Base-by-base conservation (phyloP, 192 early-diverging fungal genomes). In the Entomortierella chlamydospora region DNA sequence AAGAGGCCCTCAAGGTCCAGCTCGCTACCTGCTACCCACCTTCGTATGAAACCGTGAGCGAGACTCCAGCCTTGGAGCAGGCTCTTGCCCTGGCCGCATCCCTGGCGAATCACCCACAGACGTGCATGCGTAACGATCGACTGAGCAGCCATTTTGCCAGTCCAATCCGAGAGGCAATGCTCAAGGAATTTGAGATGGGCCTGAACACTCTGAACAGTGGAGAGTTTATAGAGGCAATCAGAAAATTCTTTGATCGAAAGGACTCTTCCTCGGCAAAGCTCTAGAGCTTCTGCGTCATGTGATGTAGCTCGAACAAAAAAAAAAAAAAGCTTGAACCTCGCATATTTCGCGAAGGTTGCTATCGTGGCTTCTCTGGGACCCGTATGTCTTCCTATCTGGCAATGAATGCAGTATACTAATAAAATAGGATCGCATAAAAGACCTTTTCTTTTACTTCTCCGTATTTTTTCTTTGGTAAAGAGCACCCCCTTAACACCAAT, bases 81-180 rank as follows among this genome's bases (percentile, higher is more conserved):
- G 82, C 85, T 0, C 47, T 83, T 15, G 58, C 69, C 1, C 39
- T 85, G 15, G 84, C 80, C 2, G 22, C 37, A 18, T 9, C 68
- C 8, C 33, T 86, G 23, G 68, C 73, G 18, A 60, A 74, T 2
- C 85, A 86, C 34, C 85, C 85, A 13, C 85, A 86, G 42, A 41
- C 31, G 20, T 86, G 84, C 42, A 83, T 86, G 82, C 66, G 84
- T 4, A 79, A 78, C 29, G 84, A 86, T 56, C 62, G 84, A 17
- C 15, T 63, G 56, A 71, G 68, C 47, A 66, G 70, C n/a, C 76
- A 84, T 28, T 29, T 64, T 25, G 64, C 53, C 26, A 47, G 61
- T n/a, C 68, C 73, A 8, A 81, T 82, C 39, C 64, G 68, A 10
- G 64, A 82, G 63, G 85, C 85, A 4, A 64, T 86, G 81, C 29